Evolutionary conservation across 1,284 basidiomycete genomes (phyloP).

Genomic region (Irpex sp.): DNA sequence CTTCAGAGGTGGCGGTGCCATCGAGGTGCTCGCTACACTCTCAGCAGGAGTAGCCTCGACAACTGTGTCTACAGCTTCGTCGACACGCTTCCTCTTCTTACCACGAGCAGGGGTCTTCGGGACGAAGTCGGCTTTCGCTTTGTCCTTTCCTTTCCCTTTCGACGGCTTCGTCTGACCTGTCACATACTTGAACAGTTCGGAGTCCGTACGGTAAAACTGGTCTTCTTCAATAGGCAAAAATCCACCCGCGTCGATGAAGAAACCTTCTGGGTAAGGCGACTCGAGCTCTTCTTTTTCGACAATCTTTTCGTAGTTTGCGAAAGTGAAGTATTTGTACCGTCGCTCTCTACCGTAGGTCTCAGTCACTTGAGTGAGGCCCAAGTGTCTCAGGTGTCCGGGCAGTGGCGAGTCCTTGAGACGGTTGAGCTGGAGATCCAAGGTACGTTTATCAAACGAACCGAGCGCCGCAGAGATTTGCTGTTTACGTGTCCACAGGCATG

Average conservation of each 20-base stretch:
- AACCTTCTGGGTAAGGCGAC: slow-evolving; percentile 38
- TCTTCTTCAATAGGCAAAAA: slow-evolving; percentile 41
- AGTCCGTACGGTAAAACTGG: slow-evolving; percentile 51
- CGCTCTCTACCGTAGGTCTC: slow-evolving; percentile 80
- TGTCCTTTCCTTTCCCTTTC: slow-evolving; percentile 9
- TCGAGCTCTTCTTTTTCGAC: slow-evolving; percentile 58
- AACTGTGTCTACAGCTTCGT: slow-evolving; percentile 6
- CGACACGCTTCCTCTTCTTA: slow-evolving; percentile 27
- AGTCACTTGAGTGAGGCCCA: slow-evolving; percentile 61
- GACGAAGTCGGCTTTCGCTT: slow-evolving; percentile 10
- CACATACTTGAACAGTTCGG: slow-evolving; percentile 40
- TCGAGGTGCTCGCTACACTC: slow-evolving; percentile 14
- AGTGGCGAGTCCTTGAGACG: slow-evolving; percentile 54
- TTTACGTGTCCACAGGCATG: background rate
- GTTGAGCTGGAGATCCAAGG: slow-evolving; percentile 70
- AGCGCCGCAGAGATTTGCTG: slow-evolving; percentile 68
- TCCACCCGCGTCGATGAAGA: slow-evolving; percentile 48
- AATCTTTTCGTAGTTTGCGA: slow-evolving; percentile 53
- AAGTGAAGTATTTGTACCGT: slow-evolving; percentile 74
- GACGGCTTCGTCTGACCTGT: slow-evolving; percentile 18
- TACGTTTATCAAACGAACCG: slow-evolving; percentile 72
- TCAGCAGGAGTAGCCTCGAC: background rate
- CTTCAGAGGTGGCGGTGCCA: slow-evolving; percentile 26
- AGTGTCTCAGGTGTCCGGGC: slow-evolving; percentile 66
- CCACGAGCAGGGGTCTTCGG: slow-evolving; percentile 12